phyloP scores from a whole-genome alignment of 495 filamentous ascomycete genomes.

The Friedmanniomyces simplex region DNA sequence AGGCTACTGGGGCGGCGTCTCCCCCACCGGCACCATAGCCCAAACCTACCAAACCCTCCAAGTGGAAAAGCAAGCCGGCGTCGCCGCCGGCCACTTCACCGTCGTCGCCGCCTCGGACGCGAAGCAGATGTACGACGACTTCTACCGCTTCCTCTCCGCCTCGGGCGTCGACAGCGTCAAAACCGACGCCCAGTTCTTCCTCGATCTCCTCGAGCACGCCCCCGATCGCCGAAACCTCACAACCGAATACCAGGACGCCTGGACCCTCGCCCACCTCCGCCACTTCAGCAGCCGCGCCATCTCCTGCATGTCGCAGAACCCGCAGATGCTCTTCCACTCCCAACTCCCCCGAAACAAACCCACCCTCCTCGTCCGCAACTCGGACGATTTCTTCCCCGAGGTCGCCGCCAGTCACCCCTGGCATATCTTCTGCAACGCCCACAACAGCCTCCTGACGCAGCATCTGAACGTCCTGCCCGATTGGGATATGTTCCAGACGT shows the following conservation, averaged over 20 bases:
- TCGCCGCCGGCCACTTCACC: slow-evolving; percentile 53
- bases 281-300: slow-evolving; percentile 71
- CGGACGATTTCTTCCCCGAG: slow-evolving; percentile 88
- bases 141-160: slow-evolving; percentile 66
- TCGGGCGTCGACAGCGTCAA: slow-evolving; percentile 76
- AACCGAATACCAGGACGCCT: slow-evolving; percentile 72
- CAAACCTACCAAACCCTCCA: slow-evolving; percentile 66
- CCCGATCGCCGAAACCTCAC: slow-evolving; percentile 57
- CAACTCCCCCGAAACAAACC: slow-evolving; percentile 66
- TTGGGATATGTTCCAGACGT: slow-evolving; percentile 99
- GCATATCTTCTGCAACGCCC: slow-evolving; percentile 90
- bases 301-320: slow-evolving; percentile 84
- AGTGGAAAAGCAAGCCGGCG: slow-evolving; percentile 46
- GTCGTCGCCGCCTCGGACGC: slow-evolving; percentile 68
- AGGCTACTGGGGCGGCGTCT: slow-evolving; percentile 86
- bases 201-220: slow-evolving; percentile 64
- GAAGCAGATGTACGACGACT: slow-evolving; percentile 72
- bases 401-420: slow-evolving; percentile 69
- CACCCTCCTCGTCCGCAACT: slow-evolving; percentile 65
- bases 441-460: slow-evolving; percentile 74
- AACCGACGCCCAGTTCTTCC: slow-evolving; percentile 78
- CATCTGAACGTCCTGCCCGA: slow-evolving; percentile 70
- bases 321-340: slow-evolving; percentile 73
- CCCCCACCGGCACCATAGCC: slow-evolving; percentile 59
- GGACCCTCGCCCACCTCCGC: slow-evolving; percentile 63